Conservation (phyloP, 352 stramenopile genomes). For the Globisporangium cystogenes region DNA sequence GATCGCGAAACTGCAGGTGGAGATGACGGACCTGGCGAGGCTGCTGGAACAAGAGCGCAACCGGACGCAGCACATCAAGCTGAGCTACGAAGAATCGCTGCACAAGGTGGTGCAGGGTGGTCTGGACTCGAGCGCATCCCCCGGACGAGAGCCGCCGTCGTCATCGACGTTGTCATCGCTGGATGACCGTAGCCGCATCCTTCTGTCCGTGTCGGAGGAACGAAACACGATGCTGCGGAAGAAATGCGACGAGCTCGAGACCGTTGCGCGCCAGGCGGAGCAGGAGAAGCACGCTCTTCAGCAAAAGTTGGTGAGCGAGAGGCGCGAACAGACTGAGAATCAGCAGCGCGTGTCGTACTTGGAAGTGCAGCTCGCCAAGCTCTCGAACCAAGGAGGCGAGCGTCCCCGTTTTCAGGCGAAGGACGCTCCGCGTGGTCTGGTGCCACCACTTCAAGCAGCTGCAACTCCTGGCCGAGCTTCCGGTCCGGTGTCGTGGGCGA, state of each 20-base stretch:
- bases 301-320: slow-evolving; percentile 24
- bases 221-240: slow-evolving; percentile 58
- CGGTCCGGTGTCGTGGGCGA: slow-evolving; percentile 54
- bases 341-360: slow-evolving; percentile 60
- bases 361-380: slow-evolving; percentile 46
- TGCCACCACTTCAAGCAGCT: background rate
- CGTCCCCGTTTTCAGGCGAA: slow-evolving; percentile 1
- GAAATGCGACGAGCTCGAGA: slow-evolving; percentile 76
- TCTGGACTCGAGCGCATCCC: slow-evolving; percentile 15
- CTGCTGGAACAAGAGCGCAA: slow-evolving; percentile 68
- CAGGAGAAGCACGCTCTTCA: slow-evolving; percentile 47
- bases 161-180: slow-evolving; percentile 6
- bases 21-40: slow-evolving; percentile 53
- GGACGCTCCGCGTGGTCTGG: background rate
- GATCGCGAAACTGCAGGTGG: slow-evolving; percentile 66
- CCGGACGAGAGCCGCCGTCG: background rate
- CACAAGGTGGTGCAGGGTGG: slow-evolving; percentile 60
- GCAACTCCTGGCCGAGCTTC: slow-evolving; percentile 11
- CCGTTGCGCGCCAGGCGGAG: slow-evolving; percentile 27
- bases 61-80: slow-evolving; percentile 72
- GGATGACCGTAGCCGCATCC: slow-evolving; percentile 53
- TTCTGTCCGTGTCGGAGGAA: slow-evolving; percentile 77
- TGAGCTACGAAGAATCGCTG: slow-evolving; percentile 79
- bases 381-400: slow-evolving; percentile 15
- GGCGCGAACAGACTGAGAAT: slow-evolving; percentile 14